Evolutionary conservation across 495 filamentous ascomycete species (phyloP).

Genomic region (Neurospora sp.): DNA sequence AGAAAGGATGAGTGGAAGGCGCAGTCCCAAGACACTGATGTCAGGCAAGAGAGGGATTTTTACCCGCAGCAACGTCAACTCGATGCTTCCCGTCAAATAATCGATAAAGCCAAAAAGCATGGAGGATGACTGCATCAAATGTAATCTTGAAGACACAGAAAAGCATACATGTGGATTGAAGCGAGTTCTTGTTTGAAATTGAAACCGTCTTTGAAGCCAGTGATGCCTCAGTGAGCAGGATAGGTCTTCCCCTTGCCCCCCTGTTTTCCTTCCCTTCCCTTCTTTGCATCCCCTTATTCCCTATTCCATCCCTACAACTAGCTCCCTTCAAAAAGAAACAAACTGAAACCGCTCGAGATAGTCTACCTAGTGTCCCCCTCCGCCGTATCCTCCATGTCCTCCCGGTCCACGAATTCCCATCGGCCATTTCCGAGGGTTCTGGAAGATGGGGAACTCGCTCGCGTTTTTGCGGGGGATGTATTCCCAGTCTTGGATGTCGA

Average conservation of each 20-base stretch:
- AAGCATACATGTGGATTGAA: not conserved
- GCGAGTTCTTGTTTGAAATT: not conserved
- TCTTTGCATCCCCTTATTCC: not conserved
- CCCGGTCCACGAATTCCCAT: conserved; percentile 4
- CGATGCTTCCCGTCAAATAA: not conserved
- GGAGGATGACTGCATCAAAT: not conserved
- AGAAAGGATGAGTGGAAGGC: not conserved
- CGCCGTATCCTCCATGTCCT: not conserved
- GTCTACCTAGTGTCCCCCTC: not conserved
- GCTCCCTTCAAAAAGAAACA: not conserved
- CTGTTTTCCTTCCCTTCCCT: not conserved
- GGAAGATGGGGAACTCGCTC: conserved; percentile 13
- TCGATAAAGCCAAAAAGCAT: not conserved
- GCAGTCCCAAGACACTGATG: not conserved
- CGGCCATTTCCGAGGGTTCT: conserved; percentile 10
- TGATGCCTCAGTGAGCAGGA: not conserved
- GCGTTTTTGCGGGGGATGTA: conserved; percentile 4
- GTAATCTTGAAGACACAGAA: not conserved
- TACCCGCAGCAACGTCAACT: not conserved
- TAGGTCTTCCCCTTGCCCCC: not conserved
- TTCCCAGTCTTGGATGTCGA: conserved; percentile 11
- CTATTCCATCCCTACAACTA: not conserved
- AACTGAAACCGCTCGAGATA: not conserved
- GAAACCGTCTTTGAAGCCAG: not conserved
- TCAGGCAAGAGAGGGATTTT: not conserved